A percentile compares a stretch with the other conserved stretches of the same genome.
Evolutionary conservation across 768 basidiomycete genomes (phyloP).

Genomic region (Macrocybe gigantea): DNA sequence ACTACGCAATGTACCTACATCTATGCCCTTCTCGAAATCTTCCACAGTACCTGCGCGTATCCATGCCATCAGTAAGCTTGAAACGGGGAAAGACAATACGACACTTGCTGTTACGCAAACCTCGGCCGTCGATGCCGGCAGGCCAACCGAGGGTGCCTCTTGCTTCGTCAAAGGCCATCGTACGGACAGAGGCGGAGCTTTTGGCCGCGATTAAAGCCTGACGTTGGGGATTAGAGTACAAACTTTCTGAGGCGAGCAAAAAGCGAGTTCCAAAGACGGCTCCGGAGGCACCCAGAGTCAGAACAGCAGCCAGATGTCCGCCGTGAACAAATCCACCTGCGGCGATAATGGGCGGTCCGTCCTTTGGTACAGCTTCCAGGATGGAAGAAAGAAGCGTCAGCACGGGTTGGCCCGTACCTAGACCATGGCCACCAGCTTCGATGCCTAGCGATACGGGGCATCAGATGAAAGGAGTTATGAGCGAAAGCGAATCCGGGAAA

Average conservation of each 20-base stretch:
- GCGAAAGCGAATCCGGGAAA: slow-evolving; percentile 3
- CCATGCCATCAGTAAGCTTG: no score
- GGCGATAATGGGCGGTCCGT: slow-evolving; percentile 53
- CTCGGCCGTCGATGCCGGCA: slow-evolving; percentile 55
- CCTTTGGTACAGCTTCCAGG: slow-evolving; percentile 33
- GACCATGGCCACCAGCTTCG: slow-evolving; percentile 80
- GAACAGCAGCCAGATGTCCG: slow-evolving; percentile 55
- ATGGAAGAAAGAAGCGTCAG: slow-evolving; percentile 55
- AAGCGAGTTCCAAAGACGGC: slow-evolving; percentile 74
- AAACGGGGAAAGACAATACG: slow-evolving; percentile 6
- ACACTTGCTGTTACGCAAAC: slow-evolving; percentile 43
- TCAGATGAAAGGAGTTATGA: slow-evolving; percentile 1
- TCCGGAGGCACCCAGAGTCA: slow-evolving; percentile 64
- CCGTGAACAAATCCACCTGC: slow-evolving; percentile 73
- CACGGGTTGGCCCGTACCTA: slow-evolving; percentile 48
- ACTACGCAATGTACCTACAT: slow-evolving; percentile 33
- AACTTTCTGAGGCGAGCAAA: slow-evolving; percentile 58
- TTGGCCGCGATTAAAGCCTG: slow-evolving; percentile 42
- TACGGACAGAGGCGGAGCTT: slow-evolving; percentile 43
- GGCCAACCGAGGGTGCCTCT: slow-evolving; percentile 58
- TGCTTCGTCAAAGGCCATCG: slow-evolving; percentile 57
- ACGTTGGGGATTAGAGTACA: slow-evolving; percentile 50
- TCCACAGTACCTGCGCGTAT: slow-evolving; percentile 42
- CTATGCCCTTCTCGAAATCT: slow-evolving; percentile 46
- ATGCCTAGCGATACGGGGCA: slow-evolving; percentile 39